These are phyloP conservation scores for Phytophthora quininea DNA, from an alignment of 352 stramenopile species.

Conservation along the genomic window DNA sequence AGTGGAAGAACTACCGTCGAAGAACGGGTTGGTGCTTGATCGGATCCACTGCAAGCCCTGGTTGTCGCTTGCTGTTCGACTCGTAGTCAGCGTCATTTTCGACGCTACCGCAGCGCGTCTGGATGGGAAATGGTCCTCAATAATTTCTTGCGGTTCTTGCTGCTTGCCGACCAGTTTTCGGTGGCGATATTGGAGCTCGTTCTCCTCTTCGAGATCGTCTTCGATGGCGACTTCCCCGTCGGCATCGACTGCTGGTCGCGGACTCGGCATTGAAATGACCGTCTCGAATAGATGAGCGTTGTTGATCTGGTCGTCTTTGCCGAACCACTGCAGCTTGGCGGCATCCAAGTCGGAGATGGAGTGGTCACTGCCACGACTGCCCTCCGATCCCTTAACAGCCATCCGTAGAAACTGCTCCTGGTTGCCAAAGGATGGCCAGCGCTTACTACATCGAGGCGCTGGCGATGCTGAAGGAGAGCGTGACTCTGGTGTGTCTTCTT, in stretches of 20 bases:
- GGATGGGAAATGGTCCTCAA: slow-evolving; percentile 25
- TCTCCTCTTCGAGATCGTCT: slow-evolving; percentile 28
- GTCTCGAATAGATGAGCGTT: slow-evolving; percentile 63
- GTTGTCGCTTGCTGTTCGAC: slow-evolving; percentile 13
- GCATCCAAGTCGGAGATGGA: slow-evolving; percentile 11
- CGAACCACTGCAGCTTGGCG: slow-evolving; percentile 48
- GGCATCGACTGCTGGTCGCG: slow-evolving; percentile 15
- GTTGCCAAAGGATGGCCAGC: slow-evolving; percentile 51
- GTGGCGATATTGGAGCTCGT: slow-evolving; percentile 15
- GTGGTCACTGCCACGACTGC: slow-evolving; percentile 13
- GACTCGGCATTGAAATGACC: slow-evolving; percentile 41
- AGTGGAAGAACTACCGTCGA: slow-evolving; percentile 22
- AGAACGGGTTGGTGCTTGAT: slow-evolving; percentile 62
- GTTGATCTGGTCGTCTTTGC: slow-evolving; percentile 64
- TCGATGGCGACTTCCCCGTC: slow-evolving; percentile 27
- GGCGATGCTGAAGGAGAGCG: not conserved
- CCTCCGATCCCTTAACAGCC: slow-evolving; percentile 15
- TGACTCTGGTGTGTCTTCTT: slow-evolving; percentile 17
- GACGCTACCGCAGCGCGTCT: slow-evolving; percentile 19
- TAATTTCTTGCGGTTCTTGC: slow-evolving; percentile 12
- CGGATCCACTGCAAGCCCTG: slow-evolving; percentile 58
- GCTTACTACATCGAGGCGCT: slow-evolving; percentile 19
- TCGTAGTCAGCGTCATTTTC: slow-evolving; percentile 13
- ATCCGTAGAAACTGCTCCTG: slow-evolving; percentile 38
- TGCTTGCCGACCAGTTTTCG: slow-evolving; percentile 17